phyloP scores from a whole-genome alignment of 208 protist genomes.

The Acanthamoeba quina region DNA sequence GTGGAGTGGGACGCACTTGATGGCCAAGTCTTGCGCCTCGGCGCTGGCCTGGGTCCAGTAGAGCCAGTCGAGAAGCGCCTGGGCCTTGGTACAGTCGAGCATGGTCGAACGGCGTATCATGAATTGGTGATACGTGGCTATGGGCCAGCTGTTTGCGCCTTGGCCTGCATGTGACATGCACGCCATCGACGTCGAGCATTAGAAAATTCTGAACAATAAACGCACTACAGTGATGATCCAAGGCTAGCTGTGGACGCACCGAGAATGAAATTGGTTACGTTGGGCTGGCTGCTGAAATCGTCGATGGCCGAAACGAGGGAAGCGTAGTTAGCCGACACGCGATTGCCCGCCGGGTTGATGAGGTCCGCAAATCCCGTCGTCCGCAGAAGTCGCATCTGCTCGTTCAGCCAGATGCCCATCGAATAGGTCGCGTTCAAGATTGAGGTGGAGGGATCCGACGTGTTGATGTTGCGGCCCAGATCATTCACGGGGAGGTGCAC shows the following conservation, averaged over 20 bases:
- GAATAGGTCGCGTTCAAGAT: conserved; percentile 2
- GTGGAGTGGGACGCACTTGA: background rate
- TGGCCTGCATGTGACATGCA: background rate
- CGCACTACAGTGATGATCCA: background rate
- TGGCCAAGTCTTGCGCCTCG: background rate
- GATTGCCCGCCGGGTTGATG: conserved; percentile 25
- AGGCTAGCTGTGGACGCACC: background rate
- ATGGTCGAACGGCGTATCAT: background rate
- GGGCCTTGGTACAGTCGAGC: conserved; percentile 6
- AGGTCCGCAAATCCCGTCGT: background rate
- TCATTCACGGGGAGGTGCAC: background rate
- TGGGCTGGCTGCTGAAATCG: conserved; percentile 21
- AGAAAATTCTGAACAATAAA: background rate
- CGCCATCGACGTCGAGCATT: background rate
- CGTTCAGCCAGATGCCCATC: conserved; percentile 42
- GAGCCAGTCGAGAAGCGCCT: conserved; percentile 9
- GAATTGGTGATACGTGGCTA: conserved; percentile 2
- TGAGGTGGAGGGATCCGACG: background rate
- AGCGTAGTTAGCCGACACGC: background rate
- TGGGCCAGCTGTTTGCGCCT: conserved; percentile 8
- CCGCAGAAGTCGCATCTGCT: conserved; percentile 4
- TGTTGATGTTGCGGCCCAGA: conserved; percentile 14
- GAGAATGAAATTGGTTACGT: background rate
- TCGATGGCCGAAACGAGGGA: conserved; percentile 12
- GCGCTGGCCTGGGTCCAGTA: conserved; percentile 25